Percentiles rank a stretch among this genome's conserved stretches.
Evolutionary conservation across 768 basidiomycete genomes (phyloP).

Genomic region (Dacryopinax spathularia): DNA sequence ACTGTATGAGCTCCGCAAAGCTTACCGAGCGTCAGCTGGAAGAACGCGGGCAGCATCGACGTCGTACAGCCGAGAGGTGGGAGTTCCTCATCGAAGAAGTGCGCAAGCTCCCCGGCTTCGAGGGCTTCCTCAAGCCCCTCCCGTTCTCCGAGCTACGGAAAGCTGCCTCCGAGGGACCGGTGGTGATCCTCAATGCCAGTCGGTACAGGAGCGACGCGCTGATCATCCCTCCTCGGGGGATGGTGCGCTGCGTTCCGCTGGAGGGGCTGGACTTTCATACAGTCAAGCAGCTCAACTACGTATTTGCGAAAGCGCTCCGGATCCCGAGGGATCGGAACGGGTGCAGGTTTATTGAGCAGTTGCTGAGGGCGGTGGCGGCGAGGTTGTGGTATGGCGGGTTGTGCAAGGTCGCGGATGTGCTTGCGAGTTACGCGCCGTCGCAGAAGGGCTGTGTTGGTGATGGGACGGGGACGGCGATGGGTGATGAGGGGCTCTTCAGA

Average conservation of each 20-base stretch:
- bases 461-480: too few relatives aligned
- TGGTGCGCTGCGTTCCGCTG: not conserved
- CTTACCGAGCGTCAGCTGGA: not conserved
- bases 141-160: constrained; percentile 19
- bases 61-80: constrained; percentile 8
- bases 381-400: not conserved
- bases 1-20: not conserved
- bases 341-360: not conserved
- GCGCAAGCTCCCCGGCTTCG: constrained; percentile 23
- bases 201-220: constrained; percentile 13
- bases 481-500: not conserved
- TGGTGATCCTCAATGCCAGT: constrained; percentile 18
- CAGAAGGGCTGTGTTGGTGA: too few relatives aligned
- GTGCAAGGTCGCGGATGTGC: not conserved
- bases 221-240: constrained; percentile 1
- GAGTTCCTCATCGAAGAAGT: constrained; percentile 19
- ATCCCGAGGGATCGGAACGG: not conserved
- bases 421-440: not conserved
- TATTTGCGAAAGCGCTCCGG: not conserved
- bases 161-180: constrained; percentile 24
- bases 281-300: not conserved
- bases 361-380: not conserved
- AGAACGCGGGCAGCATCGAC: constrained; percentile 3
- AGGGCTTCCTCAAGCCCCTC: constrained; percentile 19
- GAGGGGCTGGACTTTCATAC: not conserved